phyloP scores from a whole-genome alignment of 768 basidiomycete genomes.

The Sporobolomyces roseus region DNA sequence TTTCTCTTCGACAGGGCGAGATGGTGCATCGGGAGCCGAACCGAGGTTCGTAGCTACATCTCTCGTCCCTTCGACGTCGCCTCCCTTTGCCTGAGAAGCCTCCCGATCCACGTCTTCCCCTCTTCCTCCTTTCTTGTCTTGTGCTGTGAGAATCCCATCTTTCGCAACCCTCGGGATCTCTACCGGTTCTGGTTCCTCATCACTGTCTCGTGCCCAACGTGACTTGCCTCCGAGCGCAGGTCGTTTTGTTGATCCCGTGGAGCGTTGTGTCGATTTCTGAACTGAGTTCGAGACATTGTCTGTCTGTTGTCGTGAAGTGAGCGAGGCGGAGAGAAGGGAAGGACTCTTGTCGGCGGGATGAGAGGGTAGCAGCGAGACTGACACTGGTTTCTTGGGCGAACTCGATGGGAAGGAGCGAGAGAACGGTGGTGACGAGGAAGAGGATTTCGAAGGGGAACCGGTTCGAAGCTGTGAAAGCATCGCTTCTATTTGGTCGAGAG shows the following conservation, averaged over 20 bases:
- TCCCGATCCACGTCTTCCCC: background rate
- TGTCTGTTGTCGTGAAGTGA: background rate
- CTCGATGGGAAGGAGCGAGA: background rate
- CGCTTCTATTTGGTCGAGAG: slow-evolving; percentile 25
- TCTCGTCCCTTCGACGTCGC: too few species aligned
- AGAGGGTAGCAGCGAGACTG: background rate
- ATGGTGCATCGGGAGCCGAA: background rate
- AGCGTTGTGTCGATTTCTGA: too few species aligned
- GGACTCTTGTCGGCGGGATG: too few species aligned
- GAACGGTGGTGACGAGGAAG: background rate
- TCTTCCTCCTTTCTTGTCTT: background rate
- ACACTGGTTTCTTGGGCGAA: background rate
- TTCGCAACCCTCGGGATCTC: slow-evolving; percentile 47
- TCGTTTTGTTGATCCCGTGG: too few species aligned
- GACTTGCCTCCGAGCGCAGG: slow-evolving; percentile 40
- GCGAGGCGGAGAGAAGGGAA: background rate
- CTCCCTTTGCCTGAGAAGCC: background rate
- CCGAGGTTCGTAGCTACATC: too few species aligned
- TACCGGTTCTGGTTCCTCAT: slow-evolving; percentile 54
- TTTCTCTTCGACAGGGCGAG: background rate
- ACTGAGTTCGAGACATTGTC: background rate
- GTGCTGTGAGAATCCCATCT: slow-evolving; percentile 51
- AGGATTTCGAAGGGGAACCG: background rate
- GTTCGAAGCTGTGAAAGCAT: slow-evolving; percentile 27
- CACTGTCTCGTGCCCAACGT: slow-evolving; percentile 31